Conservation (phyloP, 257 asterid species). For the Ehretia macrophylla region DNA sequence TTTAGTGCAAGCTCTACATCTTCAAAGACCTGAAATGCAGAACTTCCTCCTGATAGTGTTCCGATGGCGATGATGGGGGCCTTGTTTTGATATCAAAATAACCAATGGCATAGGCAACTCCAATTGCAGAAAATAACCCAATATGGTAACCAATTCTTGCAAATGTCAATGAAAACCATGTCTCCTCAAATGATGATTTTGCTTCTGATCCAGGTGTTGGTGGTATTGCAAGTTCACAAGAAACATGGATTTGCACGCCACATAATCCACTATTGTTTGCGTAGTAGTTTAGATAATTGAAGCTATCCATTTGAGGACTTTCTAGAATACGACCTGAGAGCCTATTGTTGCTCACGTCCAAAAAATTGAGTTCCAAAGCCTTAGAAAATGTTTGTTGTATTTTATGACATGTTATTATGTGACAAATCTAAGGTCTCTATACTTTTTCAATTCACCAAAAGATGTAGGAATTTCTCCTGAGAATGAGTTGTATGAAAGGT, state of each 20-base stretch:
- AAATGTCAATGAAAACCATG: slow-evolving; percentile 20
- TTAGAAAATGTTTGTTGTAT: slow-evolving; percentile 18
- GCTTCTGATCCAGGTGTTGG: slow-evolving; percentile 1
- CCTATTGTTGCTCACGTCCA: slow-evolving; percentile 30
- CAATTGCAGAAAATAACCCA: slow-evolving; percentile 19
- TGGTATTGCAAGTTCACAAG: slow-evolving; percentile 8
- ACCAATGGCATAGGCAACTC: not conserved
- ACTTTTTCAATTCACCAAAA: slow-evolving; percentile 15
- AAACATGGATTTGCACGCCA: slow-evolving; percentile 25
- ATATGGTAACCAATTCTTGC: slow-evolving; percentile 21
- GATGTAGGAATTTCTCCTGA: slow-evolving; percentile 22
- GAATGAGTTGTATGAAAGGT: slow-evolving; percentile 18
- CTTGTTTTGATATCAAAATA: not conserved
- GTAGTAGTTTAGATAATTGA: slow-evolving; percentile 16
- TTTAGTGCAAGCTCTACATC: no score
- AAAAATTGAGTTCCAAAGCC: slow-evolving; percentile 16
- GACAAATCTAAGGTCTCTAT: slow-evolving; percentile 27
- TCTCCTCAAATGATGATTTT: slow-evolving; percentile 2
- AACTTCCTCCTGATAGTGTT: no score
- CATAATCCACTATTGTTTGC: slow-evolving; percentile 35
- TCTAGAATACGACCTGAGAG: slow-evolving; percentile 21
- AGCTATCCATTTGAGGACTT: slow-evolving; percentile 27
- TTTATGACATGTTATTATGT: slow-evolving; percentile 22
- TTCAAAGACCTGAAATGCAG: no score
- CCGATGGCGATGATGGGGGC: no score